Base-by-base conservation (phyloP, 768 basidiomycete species). In the Porpolomopsis calyptriformis region DNA sequence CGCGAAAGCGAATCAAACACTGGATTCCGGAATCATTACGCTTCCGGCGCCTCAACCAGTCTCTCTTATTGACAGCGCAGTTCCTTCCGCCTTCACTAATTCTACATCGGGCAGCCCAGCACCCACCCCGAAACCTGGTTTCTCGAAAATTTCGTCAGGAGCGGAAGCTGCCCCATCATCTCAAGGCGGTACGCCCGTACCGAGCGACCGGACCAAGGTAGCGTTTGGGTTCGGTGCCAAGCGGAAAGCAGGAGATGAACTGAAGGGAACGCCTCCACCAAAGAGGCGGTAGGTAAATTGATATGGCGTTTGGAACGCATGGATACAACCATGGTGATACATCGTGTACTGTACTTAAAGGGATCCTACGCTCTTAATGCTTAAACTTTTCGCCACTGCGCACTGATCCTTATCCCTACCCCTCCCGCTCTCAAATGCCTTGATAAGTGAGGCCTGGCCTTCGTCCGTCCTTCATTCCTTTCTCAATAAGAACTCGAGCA, bases 221-320 rank as follows among this genome's bases (percentile, higher is more conserved):
- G 75, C 77, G 4, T 80, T 90, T 59, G 85, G 85, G 9, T 76
- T 90, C 57, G 81, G 80, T 26, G 66, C 71, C 38, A 92, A 92
- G 70, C 70, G 89, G 56, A 91, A 90, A 59, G 85, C 83, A 3
- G 75, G 62, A 1, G 82, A 82, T 25, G 86, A 88, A 46, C 70
- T 73, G n/a, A 62, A 65, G 18, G 81, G 74, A 11, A 72, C 79
- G 3, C 85, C 85, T 4, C 75, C 82, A 7, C 58, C 78, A 20
- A 90, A 90, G 68, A 62, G 67, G 43, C 65, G 73, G 40, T 73
- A 59, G 62, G 12, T 40, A 39, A 11, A 20, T 25, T 12, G 24
- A 31, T 31, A 31, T 7, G 29, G n/a, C 19, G 31, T 40, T 39
- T 45, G 20, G 23, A 19, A 19, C 14, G 16, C 22, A 19, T 29